phyloP scores from a whole-genome alignment of 345 rosid genomes.

The Salix suchowensis region DNA sequence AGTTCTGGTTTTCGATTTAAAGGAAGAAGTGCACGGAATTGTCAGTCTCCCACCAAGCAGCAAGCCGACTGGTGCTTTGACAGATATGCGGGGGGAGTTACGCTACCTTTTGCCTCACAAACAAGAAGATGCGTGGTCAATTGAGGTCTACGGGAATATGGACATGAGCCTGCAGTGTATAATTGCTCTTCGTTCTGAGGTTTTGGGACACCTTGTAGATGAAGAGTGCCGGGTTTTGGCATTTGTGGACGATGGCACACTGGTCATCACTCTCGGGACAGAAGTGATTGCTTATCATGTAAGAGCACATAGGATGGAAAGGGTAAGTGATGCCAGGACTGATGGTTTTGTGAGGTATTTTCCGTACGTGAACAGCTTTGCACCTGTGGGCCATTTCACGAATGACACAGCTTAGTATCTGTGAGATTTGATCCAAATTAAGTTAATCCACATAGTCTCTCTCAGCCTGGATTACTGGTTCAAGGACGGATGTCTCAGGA shows the following conservation, averaged over 20 bases:
- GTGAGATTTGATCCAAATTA: background rate
- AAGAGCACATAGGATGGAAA: background rate
- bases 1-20: constrained; percentile 24
- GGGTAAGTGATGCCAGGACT: background rate
- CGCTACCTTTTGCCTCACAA: constrained; percentile 30
- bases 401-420: background rate
- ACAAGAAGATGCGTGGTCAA: background rate
- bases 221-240: constrained; percentile 20
- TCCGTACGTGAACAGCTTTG: constrained; percentile 41
- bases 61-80: constrained; percentile 22
- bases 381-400: background rate
- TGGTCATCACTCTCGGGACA: constrained; percentile 13
- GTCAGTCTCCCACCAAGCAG: constrained; percentile 22
- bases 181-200: constrained; percentile 4
- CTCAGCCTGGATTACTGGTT: background rate
- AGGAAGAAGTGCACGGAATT: constrained; percentile 25
- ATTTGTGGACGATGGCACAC: constrained; percentile 17
- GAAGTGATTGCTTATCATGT: constrained; percentile 22
- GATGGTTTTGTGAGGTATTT: constrained; percentile 16
- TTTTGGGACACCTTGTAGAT: background rate
- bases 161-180: constrained; percentile 26
- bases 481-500: background rate
- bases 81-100: constrained; percentile 29
- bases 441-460: background rate
- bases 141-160: constrained; percentile 29